These are phyloP conservation scores for Dunaliella primolecta DNA, from an alignment of 139 green algal species.

Conservation along the genomic window DNA sequence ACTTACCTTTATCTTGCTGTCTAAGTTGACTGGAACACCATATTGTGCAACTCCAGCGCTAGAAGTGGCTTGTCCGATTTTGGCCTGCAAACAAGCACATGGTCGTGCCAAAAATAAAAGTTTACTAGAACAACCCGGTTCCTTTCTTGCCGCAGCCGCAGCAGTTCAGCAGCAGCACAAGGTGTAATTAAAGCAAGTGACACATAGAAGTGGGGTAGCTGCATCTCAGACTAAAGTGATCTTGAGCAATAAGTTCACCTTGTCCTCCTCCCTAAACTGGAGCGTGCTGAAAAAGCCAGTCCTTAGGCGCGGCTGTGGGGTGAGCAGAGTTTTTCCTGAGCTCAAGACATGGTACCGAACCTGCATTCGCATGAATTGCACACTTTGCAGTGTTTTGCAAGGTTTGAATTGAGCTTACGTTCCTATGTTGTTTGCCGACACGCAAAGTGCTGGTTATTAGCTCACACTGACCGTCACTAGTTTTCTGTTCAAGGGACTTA, in stretches of 20 bases:
- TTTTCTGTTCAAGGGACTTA: too few relatives aligned
- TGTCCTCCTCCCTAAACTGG: constrained; percentile 25
- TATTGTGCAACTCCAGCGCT: constrained; percentile 53
- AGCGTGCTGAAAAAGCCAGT: constrained; percentile 78
- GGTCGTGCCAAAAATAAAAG: constrained; percentile 12
- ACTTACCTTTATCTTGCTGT: constrained; percentile 39
- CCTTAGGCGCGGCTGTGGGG: constrained; percentile 69
- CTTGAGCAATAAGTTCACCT: background rate
- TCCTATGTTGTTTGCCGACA: too few relatives aligned
- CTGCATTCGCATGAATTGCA: too few relatives aligned
- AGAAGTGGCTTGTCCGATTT: constrained; percentile 38
- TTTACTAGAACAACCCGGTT: too few relatives aligned
- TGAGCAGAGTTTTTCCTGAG: constrained; percentile 62
- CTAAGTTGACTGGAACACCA: constrained; percentile 45
- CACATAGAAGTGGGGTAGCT: background rate
- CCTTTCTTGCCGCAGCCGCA: too few relatives aligned
- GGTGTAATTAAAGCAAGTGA: background rate
- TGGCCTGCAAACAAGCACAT: background rate
- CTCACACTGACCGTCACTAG: too few relatives aligned
- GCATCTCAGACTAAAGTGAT: background rate
- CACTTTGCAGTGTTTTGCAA: too few relatives aligned
- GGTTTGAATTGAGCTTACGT: too few relatives aligned
- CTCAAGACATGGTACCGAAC: constrained; percentile 51
- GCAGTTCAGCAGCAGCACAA: background rate
- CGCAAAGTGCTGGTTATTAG: too few relatives aligned